Base-by-base conservation (phyloP, 106 monocot genomes). In the Dendrobium chrysotoxum region DNA sequence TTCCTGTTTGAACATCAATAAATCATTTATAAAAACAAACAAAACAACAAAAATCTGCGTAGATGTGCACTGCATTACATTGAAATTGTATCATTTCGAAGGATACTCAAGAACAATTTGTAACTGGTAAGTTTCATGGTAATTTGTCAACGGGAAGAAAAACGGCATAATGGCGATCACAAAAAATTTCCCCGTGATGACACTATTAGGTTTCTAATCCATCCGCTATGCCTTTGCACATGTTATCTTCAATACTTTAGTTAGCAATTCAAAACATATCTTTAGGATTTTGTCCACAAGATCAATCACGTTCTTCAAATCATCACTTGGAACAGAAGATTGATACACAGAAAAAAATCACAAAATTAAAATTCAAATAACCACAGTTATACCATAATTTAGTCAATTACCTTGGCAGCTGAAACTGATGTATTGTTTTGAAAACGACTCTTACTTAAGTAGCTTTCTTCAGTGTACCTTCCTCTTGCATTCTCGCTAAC, bases 391-490 rank as follows among this genome's bases (percentile, higher is more conserved):
- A 23, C 30, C 38, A 80, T 28, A 16, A 61, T 50, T 21, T 10
- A 57, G 53, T 16, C 41, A 68, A 67, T 38, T 66, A 80, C 84
- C 80, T 40, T 50, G 35, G 75, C 31, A 70, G 50, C 46, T 35
- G 78, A n/a, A 67, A 47, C 50, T 42, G 67, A 40, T 42, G 45
- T 75, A 67, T 68, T 39, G 39, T 77, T 65, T 40, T 16, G 65
- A 71, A 67, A 28, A 13, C 64, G 80, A 54, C 47, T 40, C 5
- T 67, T 57, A 4, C 68, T 26, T 53, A 80, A 70, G 67, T 80
- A 55, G 68, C 23, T 77, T 2, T 84, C 76, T 21, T 45, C 72
- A 40, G 79, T 72, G 77, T 50, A 65, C 9, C 81, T 66, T 44
- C 84, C 78, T 47, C 38, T 65, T 38, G 75, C 77, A 17, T 66